Conservation (phyloP, 768 basidiomycete species). For the Naganishia onofrii region DNA sequence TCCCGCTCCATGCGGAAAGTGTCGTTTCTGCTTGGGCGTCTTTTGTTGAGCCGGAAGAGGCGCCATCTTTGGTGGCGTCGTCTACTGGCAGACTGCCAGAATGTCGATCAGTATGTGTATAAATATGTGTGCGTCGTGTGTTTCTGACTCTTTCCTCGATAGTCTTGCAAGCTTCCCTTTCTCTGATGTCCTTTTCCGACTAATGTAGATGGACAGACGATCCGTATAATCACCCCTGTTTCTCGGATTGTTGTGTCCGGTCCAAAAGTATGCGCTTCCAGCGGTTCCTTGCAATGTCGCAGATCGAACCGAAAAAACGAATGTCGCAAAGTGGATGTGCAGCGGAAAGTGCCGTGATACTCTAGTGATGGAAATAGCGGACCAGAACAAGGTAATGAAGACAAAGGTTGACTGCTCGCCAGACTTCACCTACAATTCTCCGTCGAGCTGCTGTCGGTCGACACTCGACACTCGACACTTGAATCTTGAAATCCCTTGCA, state of each 20-base stretch:
- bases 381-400: background rate
- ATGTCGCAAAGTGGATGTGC: background rate
- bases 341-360: background rate
- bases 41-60: slow-evolving; percentile 5
- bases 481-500: too few relatives aligned
- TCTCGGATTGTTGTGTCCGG: background rate
- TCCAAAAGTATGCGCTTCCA: background rate
- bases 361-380: background rate
- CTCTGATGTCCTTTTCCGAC: background rate
- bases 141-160: background rate
- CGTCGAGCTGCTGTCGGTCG: too few relatives aligned
- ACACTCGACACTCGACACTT: too few relatives aligned
- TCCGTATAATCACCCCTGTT: background rate
- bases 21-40: slow-evolving; percentile 16
- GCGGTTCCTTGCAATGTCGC: background rate
- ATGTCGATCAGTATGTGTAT: background rate
- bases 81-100: background rate
- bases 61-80: slow-evolving; percentile 5
- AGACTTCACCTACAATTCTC: too few relatives aligned
- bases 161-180: background rate
- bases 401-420: background rate
- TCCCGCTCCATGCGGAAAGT: background rate
- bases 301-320: background rate
- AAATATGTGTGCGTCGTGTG: too few relatives aligned
- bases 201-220: background rate